phyloP scores from a whole-genome alignment of 768 basidiomycete species.

The Podaxis rugospora region DNA sequence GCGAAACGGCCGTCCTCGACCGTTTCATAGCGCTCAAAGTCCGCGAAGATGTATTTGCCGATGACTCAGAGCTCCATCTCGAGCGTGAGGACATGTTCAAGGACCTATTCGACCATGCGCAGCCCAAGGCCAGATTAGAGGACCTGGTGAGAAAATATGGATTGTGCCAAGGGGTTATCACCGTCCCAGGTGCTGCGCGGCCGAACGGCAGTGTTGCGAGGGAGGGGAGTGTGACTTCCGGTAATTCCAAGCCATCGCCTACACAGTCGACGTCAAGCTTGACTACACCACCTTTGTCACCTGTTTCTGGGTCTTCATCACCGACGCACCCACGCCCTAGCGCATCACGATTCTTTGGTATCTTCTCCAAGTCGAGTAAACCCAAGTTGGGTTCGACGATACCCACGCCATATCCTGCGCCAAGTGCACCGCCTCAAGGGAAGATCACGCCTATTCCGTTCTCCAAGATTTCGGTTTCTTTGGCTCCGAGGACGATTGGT shows the following conservation, averaged over 20 bases:
- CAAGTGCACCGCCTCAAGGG: constrained; percentile 3
- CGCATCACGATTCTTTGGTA: constrained; percentile 11
- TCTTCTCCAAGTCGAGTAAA: constrained; percentile 13
- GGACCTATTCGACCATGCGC: constrained; percentile 73
- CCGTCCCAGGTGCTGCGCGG: constrained; percentile 13
- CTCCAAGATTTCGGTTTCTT: constrained; percentile 32
- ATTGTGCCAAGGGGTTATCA: constrained; percentile 34
- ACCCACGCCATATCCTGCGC: constrained; percentile 1
- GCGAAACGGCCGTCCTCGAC: constrained; percentile 74
- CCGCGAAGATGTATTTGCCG: constrained; percentile 72
- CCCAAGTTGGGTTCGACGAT: background rate
- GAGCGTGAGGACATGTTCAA: constrained; percentile 73
- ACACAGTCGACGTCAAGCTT: background rate
- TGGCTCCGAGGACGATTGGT: constrained; percentile 38
- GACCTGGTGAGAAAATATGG: constrained; percentile 57
- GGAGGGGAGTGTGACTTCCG: no score
- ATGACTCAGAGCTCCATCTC: constrained; percentile 71
- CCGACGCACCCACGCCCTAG: background rate
- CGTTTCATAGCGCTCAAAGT: constrained; percentile 78
- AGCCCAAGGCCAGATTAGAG: constrained; percentile 73
- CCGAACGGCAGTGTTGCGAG: no score
- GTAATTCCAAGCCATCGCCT: background rate
- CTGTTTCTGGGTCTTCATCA: background rate
- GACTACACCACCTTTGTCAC: constrained; percentile 1
- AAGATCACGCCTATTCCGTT: constrained; percentile 28